These are phyloP conservation scores for Silene vulgaris DNA, from an alignment of 179 eudicot species.

Conservation along the genomic window DNA sequence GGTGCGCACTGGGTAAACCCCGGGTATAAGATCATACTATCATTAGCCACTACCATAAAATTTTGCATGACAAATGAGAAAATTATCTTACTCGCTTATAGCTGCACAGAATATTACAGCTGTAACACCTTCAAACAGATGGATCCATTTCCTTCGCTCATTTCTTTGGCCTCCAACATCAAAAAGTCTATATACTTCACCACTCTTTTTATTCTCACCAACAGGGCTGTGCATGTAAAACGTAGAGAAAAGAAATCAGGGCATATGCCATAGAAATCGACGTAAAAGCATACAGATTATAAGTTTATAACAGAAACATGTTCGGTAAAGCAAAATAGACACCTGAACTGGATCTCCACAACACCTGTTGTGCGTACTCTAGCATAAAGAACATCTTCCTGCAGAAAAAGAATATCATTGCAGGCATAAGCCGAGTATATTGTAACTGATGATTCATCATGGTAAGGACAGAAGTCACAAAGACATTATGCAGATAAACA, in stretches of 20 bases:
- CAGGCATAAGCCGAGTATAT: background rate
- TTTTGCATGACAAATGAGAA: background rate
- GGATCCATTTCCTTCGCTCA: constrained; percentile 99
- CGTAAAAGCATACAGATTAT: background rate
- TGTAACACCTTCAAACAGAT: constrained; percentile 96
- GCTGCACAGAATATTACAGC: constrained; percentile 97
- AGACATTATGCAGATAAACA: background rate
- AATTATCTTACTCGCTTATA: constrained; percentile 78
- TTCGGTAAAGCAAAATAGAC: background rate
- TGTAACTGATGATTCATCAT: background rate
- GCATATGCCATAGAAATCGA: background rate
- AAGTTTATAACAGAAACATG: background rate
- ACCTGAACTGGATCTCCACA: constrained; percentile 97
- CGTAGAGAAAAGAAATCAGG: background rate
- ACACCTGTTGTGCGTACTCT: constrained; percentile 95
- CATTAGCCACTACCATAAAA: background rate
- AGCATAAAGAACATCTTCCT: constrained; percentile 96
- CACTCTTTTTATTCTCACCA: constrained; percentile 91
- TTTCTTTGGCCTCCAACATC: constrained; percentile 99
- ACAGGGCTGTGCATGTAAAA: constrained; percentile 63
- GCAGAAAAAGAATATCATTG: constrained; percentile 26
- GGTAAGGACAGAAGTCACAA: background rate
- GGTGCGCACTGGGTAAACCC: too few species aligned
- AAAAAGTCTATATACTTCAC: constrained; percentile 87
- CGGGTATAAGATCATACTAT: background rate